Base-by-base conservation (phyloP, 371 early-diverging fungal species). In the Catenaria anguillulae region DNA sequence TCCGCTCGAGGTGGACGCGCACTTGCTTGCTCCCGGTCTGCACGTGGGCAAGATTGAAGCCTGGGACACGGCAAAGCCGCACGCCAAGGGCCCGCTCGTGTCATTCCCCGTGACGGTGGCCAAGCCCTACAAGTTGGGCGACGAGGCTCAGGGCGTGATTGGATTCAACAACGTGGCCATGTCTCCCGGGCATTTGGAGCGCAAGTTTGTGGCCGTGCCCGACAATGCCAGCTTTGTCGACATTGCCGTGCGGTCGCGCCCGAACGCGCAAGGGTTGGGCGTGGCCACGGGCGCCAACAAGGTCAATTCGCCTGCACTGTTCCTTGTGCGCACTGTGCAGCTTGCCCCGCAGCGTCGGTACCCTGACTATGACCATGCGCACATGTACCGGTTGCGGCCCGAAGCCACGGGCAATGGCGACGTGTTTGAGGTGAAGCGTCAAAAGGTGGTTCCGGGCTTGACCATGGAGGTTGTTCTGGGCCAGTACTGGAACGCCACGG, bases 101-200 rank as follows among this genome's bases (percentile, higher is more conserved):
- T 75, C 74, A 56, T 72, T 96, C 37, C 94, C 94, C n/a, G 81
- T 96, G 34, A 88, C 90, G 4, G 88, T 96, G 24, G 82, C 84
- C 62, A 94, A 93, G 73, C 92, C 93, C 6, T 70, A 73, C 24
- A 66, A 67, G 29, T 56, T 55, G 19, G 23, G 55, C 48, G 56
- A 31, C 34, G 65, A 55, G 58, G 13, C 3, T 4, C 13, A 13
- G 15, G 62, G 55, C 40, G 26, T 19, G 33, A 37, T 43, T 29
- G 52, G 37, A 1, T 65, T n/a, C 3, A 3, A 33, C 17, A 45
- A 37, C 31, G 70, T 80, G 24, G 63, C 66, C 23, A 71, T 75
- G 21, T 78, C 80, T 0, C 77, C 78, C 5, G 92, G 93, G 23
- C 75, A 79, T 33, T 82, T 93, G 60, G 76, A 80, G 64, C 83